Evolutionary conservation across 352 stramenopile genomes (phyloP).

Genomic region (Phytopythium kandeliae): DNA sequence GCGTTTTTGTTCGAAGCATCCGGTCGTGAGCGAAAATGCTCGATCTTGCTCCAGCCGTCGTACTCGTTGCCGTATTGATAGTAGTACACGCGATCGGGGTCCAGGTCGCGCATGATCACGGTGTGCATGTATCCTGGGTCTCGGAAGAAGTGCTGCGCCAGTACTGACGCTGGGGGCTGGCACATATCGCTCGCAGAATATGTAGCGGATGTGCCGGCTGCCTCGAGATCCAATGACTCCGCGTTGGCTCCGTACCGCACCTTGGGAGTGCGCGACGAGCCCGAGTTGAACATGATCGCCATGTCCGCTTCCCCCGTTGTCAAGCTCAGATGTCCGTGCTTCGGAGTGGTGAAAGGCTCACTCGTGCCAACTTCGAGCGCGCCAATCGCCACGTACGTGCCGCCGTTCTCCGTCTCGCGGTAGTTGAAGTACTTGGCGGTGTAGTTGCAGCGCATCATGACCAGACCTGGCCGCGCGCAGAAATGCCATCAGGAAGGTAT

Average conservation of each 20-base stretch:
- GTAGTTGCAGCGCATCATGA: constrained; percentile 74
- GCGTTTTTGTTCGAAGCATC: constrained; percentile 18
- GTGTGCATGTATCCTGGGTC: constrained; percentile 65
- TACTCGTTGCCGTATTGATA: constrained; percentile 59
- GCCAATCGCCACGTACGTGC: constrained; percentile 19
- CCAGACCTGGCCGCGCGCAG: constrained; percentile 19
- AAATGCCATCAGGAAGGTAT: background rate
- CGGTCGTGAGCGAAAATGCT: constrained; percentile 36
- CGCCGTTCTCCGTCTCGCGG: background rate
- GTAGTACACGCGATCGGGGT: constrained; percentile 38
- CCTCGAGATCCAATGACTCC: constrained; percentile 14
- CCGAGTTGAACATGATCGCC: constrained; percentile 71
- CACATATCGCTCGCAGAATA: constrained; percentile 60
- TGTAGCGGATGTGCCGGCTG: constrained; percentile 41
- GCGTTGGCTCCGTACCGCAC: constrained; percentile 33
- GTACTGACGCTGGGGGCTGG: constrained; percentile 39
- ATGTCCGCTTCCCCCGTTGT: constrained; percentile 45
- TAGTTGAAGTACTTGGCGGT: constrained; percentile 53
- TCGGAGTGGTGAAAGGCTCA: constrained; percentile 45
- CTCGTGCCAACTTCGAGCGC: constrained; percentile 38
- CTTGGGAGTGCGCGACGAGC: constrained; percentile 31
- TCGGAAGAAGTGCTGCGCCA: constrained; percentile 37
- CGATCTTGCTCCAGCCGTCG: constrained; percentile 36
- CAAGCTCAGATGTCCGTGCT: constrained; percentile 69
- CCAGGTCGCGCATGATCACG: constrained; percentile 39